A percentile compares a stretch with the other conserved stretches of the same genome.
phyloP scores from a whole-genome alignment of 768 basidiomycete species.

The Kwoniella botswanensis region DNA sequence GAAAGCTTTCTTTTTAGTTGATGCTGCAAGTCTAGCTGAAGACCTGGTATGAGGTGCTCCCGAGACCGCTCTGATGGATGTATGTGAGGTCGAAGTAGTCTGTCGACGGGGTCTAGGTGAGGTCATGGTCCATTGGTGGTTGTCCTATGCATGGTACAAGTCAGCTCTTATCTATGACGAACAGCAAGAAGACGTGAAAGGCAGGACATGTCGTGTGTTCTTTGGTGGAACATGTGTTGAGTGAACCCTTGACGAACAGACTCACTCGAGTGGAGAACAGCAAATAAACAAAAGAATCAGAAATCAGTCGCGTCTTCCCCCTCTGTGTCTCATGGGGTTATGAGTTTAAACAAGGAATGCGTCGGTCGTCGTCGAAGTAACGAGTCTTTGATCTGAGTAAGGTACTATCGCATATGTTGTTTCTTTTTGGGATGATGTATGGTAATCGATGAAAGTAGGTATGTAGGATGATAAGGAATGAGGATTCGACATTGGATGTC shows the following conservation, averaged over 20 bases:
- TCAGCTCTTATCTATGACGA: neutral
- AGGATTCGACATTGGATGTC: neutral
- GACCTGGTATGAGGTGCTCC: conserved; percentile 18
- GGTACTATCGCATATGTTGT: too few relatives aligned
- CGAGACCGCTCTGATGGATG: conserved; percentile 1
- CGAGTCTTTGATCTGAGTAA: too few relatives aligned
- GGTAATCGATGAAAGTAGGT: neutral
- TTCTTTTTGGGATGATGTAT: neutral
- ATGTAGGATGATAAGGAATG: neutral
- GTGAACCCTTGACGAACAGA: neutral
- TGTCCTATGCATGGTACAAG: neutral
- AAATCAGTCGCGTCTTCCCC: conserved; percentile 21
- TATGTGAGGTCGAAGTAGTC: conserved; percentile 11
- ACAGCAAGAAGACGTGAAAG: neutral
- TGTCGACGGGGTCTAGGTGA: conserved; percentile 18
- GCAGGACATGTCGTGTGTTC: neutral
- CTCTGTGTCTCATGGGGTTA: neutral
- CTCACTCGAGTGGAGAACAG: neutral
- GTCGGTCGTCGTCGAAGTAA: too few relatives aligned
- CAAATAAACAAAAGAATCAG: conserved; percentile 2
- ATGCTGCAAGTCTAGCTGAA: conserved; percentile 18
- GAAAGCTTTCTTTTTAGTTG: neutral
- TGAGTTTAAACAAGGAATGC: neutral
- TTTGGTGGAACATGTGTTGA: neutral
- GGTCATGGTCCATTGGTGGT: conserved; percentile 17